A percentile compares a stretch with the other conserved stretches of the same genome.
Evolutionary conservation across 129 eudicot genomes (phyloP).

Genomic region (Artemisia annua): DNA sequence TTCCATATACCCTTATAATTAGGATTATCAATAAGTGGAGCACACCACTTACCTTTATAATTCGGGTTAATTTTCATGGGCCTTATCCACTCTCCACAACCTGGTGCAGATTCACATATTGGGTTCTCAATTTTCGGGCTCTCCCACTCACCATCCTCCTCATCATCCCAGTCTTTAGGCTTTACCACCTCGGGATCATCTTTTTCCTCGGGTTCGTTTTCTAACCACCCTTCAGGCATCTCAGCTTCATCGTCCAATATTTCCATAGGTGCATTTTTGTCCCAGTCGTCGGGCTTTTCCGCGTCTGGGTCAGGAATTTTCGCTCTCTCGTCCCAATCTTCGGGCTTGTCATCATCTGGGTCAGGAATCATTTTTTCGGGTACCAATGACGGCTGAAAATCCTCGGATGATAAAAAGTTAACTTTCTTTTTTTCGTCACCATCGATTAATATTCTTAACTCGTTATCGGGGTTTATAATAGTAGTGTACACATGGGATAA

Average conservation of each 20-base stretch:
- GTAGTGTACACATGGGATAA: conserved; percentile 89
- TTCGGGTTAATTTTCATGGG: conserved; percentile 87
- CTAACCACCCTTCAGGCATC: conserved; percentile 95
- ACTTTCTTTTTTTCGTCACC: conserved; percentile 98
- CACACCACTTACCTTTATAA: conserved; percentile 94
- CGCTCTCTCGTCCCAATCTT: conserved; percentile 94
- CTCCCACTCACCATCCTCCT: conserved; percentile 99
- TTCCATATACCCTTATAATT: conserved; percentile 97
- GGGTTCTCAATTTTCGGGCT: conserved; percentile 91
- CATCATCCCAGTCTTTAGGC: conserved; percentile 97
- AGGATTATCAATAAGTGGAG: conserved; percentile 87
- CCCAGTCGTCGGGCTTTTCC: conserved; percentile 89
- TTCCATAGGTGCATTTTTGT: conserved; percentile 96
- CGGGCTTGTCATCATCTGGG: conserved; percentile 90
- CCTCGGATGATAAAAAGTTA: conserved; percentile 65
- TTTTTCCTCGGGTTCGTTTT: conserved; percentile 89
- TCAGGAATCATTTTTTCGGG: conserved; percentile 85
- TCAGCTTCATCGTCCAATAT: conserved; percentile 83
- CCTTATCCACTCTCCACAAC: conserved; percentile 94
- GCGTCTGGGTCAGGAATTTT: conserved; percentile 90
- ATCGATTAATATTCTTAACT: conserved; percentile 62
- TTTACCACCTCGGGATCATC: conserved; percentile 91
- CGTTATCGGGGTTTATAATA: conserved; percentile 70
- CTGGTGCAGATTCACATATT: conserved; percentile 73
- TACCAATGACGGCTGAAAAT: conserved; percentile 83